phyloP scores from a whole-genome alignment of 805 yeast genomes.

The Ogataea chonburiensis region DNA sequence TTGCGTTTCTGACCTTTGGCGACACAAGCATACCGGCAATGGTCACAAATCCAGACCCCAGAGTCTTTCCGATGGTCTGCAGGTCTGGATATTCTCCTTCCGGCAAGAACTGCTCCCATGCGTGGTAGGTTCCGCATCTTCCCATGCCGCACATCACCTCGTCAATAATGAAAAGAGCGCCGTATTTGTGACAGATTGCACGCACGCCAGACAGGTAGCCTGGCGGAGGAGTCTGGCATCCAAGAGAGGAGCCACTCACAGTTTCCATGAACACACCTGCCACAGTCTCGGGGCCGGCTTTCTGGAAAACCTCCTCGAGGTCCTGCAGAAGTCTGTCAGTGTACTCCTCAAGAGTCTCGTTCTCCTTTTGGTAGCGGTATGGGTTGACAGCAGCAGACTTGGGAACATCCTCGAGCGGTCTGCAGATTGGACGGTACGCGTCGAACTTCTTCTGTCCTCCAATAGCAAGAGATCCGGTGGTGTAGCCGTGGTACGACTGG shows the following conservation, averaged over 20 bases:
- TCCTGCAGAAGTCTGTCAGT: conserved; percentile 35
- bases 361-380: conserved; percentile 32
- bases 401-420: conserved; percentile 20
- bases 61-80: conserved; percentile 46
- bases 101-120: conserved; percentile 28
- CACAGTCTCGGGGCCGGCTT: conserved; percentile 41
- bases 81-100: conserved; percentile 42
- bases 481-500: conserved; percentile 50
- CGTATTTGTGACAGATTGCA: conserved; percentile 49
- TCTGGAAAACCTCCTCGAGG: conserved; percentile 40
- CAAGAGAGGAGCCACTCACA: conserved; percentile 44
- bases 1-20: conserved; percentile 39
- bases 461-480: conserved; percentile 45
- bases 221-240: conserved; percentile 42
- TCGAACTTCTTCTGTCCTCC: conserved; percentile 39
- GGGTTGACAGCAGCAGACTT: conserved; percentile 33
- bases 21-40: conserved; percentile 44
- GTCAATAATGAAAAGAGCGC: conserved; percentile 45
- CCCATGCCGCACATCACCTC: conserved; percentile 59
- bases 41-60: conserved; percentile 49
- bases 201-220: conserved; percentile 45
- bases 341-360: conserved; percentile 40
- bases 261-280: conserved; percentile 44
- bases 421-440: conserved; percentile 29
- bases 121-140: conserved; percentile 46